Evolutionary conservation across 306 rosid genomes (phyloP).

Genomic region (Inga oerstediana): DNA sequence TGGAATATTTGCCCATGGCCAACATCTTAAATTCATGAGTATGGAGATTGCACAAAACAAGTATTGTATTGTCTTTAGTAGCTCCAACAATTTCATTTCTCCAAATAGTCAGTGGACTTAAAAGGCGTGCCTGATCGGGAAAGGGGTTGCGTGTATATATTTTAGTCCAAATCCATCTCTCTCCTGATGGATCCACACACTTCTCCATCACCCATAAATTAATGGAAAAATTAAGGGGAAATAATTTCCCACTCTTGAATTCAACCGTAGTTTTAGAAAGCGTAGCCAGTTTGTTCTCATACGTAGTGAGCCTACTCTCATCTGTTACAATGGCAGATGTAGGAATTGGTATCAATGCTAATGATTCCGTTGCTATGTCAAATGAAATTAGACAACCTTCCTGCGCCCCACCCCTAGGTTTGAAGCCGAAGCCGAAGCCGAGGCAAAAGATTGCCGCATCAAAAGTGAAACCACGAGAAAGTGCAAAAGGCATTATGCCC

Average conservation of each 20-base stretch:
- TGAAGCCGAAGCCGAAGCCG: background rate
- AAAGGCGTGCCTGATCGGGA: background rate
- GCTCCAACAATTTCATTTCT: background rate
- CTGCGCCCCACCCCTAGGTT: too few relatives aligned
- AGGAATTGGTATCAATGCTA: background rate
- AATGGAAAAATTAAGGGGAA: too few relatives aligned
- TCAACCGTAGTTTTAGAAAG: background rate
- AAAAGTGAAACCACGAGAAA: background rate
- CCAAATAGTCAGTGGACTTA: background rate
- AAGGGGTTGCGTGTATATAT: background rate
- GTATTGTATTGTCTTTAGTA: too few relatives aligned
- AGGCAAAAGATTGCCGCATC: background rate
- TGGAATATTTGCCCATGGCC: background rate
- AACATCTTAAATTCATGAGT: too few relatives aligned
- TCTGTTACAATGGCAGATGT: background rate
- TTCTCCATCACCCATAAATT: background rate
- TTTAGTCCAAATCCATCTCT: background rate
- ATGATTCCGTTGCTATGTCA: background rate
- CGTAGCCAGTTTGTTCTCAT: background rate
- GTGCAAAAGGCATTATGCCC: background rate
- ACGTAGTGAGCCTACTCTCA: background rate
- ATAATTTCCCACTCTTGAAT: too few relatives aligned
- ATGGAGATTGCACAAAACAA: background rate
- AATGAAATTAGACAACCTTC: background rate
- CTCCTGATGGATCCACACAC: background rate